Evolutionary conservation across 305 asterid species (phyloP).

Genomic region (Fraxinus floribunda): DNA sequence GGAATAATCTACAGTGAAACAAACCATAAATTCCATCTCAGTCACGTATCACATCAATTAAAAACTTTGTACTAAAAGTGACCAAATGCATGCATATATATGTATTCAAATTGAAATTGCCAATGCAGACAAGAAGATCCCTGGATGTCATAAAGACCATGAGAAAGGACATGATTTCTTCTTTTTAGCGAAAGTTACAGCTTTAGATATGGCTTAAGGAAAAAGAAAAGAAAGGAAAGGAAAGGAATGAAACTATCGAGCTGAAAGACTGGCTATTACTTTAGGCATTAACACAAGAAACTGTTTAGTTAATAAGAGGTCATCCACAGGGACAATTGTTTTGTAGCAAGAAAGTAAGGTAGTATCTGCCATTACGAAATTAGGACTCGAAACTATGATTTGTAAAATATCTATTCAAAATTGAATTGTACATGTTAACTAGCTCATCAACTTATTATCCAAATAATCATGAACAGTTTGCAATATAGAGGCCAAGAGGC

Average conservation of each 20-base stretch:
- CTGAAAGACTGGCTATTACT: not conserved
- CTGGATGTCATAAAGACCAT: not conserved
- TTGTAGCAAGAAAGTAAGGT: not conserved
- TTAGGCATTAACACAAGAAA: not conserved
- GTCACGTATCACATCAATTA: not conserved
- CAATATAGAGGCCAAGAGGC: constrained; percentile 5
- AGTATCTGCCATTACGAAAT: not conserved
- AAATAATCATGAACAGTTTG: not conserved
- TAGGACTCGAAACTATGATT: constrained; percentile 4
- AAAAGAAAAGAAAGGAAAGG: no score
- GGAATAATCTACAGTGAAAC: not conserved
- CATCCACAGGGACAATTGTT: not conserved
- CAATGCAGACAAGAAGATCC: not conserved
- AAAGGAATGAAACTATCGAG: not conserved
- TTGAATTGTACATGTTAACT: not conserved
- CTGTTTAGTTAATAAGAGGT: not conserved
- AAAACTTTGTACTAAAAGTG: not conserved
- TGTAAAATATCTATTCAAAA: not conserved
- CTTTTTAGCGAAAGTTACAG: not conserved
- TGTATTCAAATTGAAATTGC: not conserved
- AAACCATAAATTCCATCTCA: not conserved
- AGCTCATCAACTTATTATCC: not conserved
- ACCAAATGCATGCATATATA: not conserved
- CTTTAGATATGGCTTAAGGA: not conserved
- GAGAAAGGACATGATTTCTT: not conserved